Evolutionary conservation across 768 basidiomycete genomes (phyloP).

Genomic region (Termitomyces sp.): DNA sequence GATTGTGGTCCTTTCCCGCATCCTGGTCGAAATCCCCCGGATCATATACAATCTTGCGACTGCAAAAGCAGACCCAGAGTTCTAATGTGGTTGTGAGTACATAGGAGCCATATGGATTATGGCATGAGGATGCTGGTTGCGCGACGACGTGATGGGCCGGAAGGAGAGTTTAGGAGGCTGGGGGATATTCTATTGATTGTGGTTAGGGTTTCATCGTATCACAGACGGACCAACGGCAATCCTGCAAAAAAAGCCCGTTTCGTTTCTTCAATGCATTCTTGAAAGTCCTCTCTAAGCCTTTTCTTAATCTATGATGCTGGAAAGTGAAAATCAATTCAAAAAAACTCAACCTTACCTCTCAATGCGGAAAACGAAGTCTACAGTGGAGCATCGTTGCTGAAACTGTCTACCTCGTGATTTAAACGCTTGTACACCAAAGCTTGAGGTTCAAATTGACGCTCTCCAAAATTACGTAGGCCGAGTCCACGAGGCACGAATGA

Average conservation of each 20-base stretch:
- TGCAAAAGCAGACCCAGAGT: slow-evolving; percentile 80
- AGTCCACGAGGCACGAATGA: not conserved
- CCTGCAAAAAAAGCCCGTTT: no score
- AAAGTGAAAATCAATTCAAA: not conserved
- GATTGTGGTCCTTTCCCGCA: slow-evolving; percentile 52
- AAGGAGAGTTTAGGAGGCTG: no score
- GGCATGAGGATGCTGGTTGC: no score
- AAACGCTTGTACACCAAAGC: not conserved
- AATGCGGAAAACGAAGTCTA: not conserved
- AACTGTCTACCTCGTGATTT: not conserved
- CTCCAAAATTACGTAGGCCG: not conserved
- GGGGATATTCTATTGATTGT: not conserved
- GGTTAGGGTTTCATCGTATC: no score
- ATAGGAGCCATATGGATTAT: no score
- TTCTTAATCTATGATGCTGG: not conserved
- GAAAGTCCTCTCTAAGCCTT: not conserved
- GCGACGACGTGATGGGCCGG: no score
- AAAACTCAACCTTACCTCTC: not conserved
- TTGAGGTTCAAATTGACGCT: not conserved
- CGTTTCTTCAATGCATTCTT: not conserved
- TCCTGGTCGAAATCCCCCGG: slow-evolving; percentile 78
- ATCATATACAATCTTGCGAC: slow-evolving; percentile 89
- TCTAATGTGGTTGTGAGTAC: slow-evolving; percentile 8
- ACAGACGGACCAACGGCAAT: no score
- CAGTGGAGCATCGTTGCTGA: not conserved